Percentiles rank a stretch among this genome's conserved stretches.
Conservation (phyloP, 1,284 basidiomycete genomes). For the Ceratobasidium theobromae region DNA sequence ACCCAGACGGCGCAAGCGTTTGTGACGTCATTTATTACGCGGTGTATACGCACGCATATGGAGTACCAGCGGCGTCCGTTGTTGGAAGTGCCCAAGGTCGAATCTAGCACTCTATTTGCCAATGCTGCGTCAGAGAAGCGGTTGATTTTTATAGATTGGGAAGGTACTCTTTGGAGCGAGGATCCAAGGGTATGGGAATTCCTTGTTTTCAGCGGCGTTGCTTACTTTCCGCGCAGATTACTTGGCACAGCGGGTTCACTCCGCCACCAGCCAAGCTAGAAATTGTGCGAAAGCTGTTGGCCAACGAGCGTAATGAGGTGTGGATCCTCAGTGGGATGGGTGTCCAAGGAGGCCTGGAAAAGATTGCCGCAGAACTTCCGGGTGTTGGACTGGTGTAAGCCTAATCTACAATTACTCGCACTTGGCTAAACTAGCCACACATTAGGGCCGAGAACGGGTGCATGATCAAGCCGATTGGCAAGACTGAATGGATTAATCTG, state of each 20-base stretch:
- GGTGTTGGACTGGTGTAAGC: slow-evolving; percentile 74
- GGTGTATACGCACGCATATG: slow-evolving; percentile 66
- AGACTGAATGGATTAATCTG: slow-evolving; percentile 68
- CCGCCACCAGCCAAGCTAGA: slow-evolving; percentile 58
- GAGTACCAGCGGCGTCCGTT: slow-evolving; percentile 52
- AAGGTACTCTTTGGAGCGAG: slow-evolving; percentile 66
- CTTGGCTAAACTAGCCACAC: background rate
- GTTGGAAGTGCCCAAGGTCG: background rate
- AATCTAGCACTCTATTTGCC: background rate
- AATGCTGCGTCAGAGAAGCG: slow-evolving; percentile 55
- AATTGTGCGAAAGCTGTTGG: slow-evolving; percentile 60
- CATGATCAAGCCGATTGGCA: slow-evolving; percentile 60
- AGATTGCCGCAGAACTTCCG: slow-evolving; percentile 60
- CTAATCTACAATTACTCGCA: background rate
- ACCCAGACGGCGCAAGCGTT: slow-evolving; percentile 86
- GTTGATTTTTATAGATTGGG: slow-evolving; percentile 75
- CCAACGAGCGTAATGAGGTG: slow-evolving; percentile 71
- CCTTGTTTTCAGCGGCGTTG: slow-evolving; percentile 36
- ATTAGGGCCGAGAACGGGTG: slow-evolving; percentile 82
- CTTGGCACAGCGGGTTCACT: slow-evolving; percentile 48
- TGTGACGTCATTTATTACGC: slow-evolving; percentile 74
- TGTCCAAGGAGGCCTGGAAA: slow-evolving; percentile 62
- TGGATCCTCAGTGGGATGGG: slow-evolving; percentile 80
- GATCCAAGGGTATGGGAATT: slow-evolving; percentile 49
- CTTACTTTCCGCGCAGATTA: background rate